Conservation (phyloP, 202 grass and related monocot genomes). For the Cymbopogon flexuosus region DNA sequence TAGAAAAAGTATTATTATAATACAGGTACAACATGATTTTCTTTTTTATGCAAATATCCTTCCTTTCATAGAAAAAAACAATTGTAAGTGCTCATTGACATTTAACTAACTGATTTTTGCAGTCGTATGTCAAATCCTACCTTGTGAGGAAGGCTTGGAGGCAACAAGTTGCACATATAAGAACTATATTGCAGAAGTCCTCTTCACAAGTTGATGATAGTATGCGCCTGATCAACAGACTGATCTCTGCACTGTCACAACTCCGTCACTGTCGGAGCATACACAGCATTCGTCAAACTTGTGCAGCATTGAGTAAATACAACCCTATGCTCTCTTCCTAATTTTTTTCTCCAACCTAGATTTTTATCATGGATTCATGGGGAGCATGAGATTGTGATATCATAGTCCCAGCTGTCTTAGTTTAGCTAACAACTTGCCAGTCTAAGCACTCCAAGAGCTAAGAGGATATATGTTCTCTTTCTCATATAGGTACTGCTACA, state of each 20-base stretch:
- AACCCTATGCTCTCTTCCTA: neutral
- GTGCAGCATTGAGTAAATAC: constrained; percentile 57
- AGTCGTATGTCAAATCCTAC: constrained; percentile 50
- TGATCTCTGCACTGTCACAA: constrained; percentile 43
- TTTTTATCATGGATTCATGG: constrained; percentile 4
- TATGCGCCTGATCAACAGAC: constrained; percentile 48
- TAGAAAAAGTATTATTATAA: constrained; percentile 36
- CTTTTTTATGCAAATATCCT: neutral
- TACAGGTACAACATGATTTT: constrained; percentile 35
- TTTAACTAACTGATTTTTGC: constrained; percentile 16
- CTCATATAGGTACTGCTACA: constrained; percentile 45
- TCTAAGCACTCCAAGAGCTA: neutral
- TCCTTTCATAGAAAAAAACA: neutral
- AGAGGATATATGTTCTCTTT: constrained; percentile 9
- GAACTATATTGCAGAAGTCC: constrained; percentile 38
- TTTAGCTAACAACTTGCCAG: neutral
- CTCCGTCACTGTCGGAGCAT: constrained; percentile 41
- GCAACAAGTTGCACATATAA: constrained; percentile 39
- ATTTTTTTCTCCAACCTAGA: neutral
- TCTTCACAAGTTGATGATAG: constrained; percentile 37
- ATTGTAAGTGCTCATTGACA: constrained; percentile 2
- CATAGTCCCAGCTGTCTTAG: neutral
- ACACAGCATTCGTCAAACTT: constrained; percentile 49
- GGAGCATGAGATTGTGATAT: neutral
- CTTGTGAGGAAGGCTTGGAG: constrained; percentile 50